These are phyloP conservation scores for Amaranthus hypochondriacus DNA, from an alignment of 148 eudicot genomes.

Conservation along the genomic window DNA sequence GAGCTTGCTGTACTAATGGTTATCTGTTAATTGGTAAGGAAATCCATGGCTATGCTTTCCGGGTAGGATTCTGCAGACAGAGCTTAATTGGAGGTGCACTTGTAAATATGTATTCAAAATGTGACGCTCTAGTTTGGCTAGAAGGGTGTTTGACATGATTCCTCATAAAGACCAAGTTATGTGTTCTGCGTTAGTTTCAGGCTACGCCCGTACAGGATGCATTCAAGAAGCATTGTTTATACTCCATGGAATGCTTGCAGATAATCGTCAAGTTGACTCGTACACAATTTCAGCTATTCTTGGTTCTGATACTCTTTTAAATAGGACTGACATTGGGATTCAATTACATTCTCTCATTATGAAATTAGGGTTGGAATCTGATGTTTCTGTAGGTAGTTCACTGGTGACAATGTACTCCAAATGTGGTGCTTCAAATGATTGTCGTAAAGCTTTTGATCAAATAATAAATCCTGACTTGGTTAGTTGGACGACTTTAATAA, in stretches of 20 bases:
- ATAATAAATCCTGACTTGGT: slow-evolving; percentile 60
- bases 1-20: slow-evolving; percentile 46
- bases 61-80: slow-evolving; percentile 32
- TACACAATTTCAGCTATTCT: slow-evolving; percentile 62
- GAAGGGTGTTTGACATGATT: slow-evolving; percentile 52
- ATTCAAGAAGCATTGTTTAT: slow-evolving; percentile 50
- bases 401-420: slow-evolving; percentile 72
- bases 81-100: slow-evolving; percentile 46
- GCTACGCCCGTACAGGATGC: slow-evolving; percentile 57
- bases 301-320: slow-evolving; percentile 37
- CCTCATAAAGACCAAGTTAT: slow-evolving; percentile 51
- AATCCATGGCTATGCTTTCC: slow-evolving; percentile 63
- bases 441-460: slow-evolving; percentile 52
- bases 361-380: slow-evolving; percentile 60
- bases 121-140: slow-evolving; percentile 52
- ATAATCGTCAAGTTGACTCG: slow-evolving; percentile 41
- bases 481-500: slow-evolving; percentile 73
- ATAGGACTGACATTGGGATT: slow-evolving; percentile 38
- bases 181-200: slow-evolving; percentile 71
- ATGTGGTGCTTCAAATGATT: slow-evolving; percentile 53
- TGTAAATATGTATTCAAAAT: slow-evolving; percentile 80
- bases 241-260: slow-evolving; percentile 45
- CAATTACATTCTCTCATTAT: slow-evolving; percentile 48
- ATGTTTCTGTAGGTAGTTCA: slow-evolving; percentile 63
- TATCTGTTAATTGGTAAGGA: slow-evolving; percentile 54